Base-by-base conservation (phyloP, 2,329 filamentous ascomycete species). In the Geoglossum cookeanum region DNA sequence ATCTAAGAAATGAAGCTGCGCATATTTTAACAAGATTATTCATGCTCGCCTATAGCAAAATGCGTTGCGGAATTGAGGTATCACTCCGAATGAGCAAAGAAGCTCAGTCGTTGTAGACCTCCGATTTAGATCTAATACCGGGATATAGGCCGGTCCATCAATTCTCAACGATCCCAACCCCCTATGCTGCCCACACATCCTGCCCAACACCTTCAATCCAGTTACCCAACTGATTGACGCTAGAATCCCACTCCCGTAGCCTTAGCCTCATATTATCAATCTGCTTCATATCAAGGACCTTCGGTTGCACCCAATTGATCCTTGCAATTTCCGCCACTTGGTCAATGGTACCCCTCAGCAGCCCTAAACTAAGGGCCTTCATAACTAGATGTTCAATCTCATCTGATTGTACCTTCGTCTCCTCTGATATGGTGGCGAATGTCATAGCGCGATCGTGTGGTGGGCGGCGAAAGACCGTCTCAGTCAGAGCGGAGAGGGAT, bases 271-370 rank as follows among this genome's bases (percentile, higher is more conserved):
- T 96, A 66, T 83, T 87, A 65, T 85, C 87, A 64, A 98, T 95
- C 75, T 97, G 92, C 71, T 81, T 83, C 81, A 90, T 88, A 70
- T 97, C 92, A 63, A 98, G 74, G 35, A 98, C 90, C 78, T 97
- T 97, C 27, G 92, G 92, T 74, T 98, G 92, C 59, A 98, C 92
- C 92, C 92, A 98, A 66, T 91, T 91, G 71, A 98, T 96, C 68
- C 90, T 82, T 48, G 92, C 92, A 63, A 97, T 82, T 71, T 90
- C 84, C 53, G 88, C 88, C 35, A 98, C 92, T 73, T 98, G 91
- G 69, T 98, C 92, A 65, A 98, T 97, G 58, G 86, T 92, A 51
- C 92, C 92, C 63, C 85, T 80, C 63, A 98, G 74, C 63, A 98
- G 75, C 0, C 92, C 92, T 64, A 98, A 72, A 67, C 90, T 96